Evolutionary conservation across 345 rosid species (phyloP).

Genomic region (Chamaenerion angustifolium): DNA sequence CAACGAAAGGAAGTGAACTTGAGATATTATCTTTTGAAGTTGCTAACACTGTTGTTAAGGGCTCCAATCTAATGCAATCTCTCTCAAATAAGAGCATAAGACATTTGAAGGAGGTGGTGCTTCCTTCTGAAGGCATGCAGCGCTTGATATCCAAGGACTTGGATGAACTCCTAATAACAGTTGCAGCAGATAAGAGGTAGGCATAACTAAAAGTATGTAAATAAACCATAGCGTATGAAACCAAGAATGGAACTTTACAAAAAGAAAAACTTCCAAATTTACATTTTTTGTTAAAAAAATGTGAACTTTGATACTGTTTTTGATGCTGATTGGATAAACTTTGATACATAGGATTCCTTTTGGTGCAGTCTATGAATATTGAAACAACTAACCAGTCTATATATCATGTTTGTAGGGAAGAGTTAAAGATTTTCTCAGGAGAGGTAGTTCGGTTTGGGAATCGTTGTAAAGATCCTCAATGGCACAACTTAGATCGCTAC

Average conservation of each 20-base stretch:
- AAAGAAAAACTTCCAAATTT: too few species aligned
- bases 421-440: conserved; percentile 59
- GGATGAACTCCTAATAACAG: conserved; percentile 51
- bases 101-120: conserved; percentile 47
- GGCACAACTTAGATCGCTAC: conserved; percentile 87
- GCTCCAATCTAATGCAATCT: conserved; percentile 72
- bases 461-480: conserved; percentile 83
- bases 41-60: conserved; percentile 81
- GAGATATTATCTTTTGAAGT: conserved; percentile 79
- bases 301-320: too few species aligned
- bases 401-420: conserved; percentile 39
- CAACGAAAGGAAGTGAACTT: conserved; percentile 60
- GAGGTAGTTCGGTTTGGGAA: conserved; percentile 96
- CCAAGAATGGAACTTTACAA: too few species aligned
- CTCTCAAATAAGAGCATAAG: conserved; percentile 44
- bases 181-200: conserved; percentile 76
- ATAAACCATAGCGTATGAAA: too few species aligned
- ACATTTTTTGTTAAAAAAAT: too few species aligned
- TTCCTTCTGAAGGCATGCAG: conserved; percentile 66
- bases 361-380: too few species aligned
- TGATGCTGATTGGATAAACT: too few species aligned
- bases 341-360: too few species aligned
- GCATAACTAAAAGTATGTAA: not conserved
- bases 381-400: too few species aligned
- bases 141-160: conserved; percentile 60